phyloP scores from a whole-genome alignment of 805 yeast genomes.

The Saccharomycopsis sp. region DNA sequence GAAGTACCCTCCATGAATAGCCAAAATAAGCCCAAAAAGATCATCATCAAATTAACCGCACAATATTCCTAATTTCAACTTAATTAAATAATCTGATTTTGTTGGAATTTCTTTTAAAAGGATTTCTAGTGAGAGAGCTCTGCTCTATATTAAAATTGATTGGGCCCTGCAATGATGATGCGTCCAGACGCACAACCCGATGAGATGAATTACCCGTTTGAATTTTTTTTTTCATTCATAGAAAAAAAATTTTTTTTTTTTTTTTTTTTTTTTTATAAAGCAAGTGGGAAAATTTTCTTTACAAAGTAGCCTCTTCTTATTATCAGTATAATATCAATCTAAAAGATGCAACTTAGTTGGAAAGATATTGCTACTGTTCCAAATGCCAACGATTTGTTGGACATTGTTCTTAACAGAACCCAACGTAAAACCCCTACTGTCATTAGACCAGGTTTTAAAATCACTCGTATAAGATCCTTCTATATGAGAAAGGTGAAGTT shows the following conservation, averaged over 20 bases:
- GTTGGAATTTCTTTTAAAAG: too few relatives aligned
- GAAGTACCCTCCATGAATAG: too few relatives aligned
- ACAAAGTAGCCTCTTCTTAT: neutral
- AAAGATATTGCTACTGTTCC: conserved; percentile 97
- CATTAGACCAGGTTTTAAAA: conserved; percentile 91
- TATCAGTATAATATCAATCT: neutral
- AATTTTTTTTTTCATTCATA: neutral
- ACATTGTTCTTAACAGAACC: conserved; percentile 92
- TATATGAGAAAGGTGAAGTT: conserved; percentile 97
- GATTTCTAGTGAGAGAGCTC: too few relatives aligned
- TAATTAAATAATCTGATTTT: too few relatives aligned
- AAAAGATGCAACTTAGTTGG: conserved; percentile 90
- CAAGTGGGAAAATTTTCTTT: too few relatives aligned
- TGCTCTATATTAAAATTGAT: too few relatives aligned
- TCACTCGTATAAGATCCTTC: conserved; percentile 92
- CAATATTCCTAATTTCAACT: too few relatives aligned
- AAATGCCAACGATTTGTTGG: conserved; percentile 85
- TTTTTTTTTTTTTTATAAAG: neutral
- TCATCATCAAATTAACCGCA: too few relatives aligned
- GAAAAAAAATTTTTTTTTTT: neutral
- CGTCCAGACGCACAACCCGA: neutral
- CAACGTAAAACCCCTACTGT: conserved; percentile 99
- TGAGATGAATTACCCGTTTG: neutral
- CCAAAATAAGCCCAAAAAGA: too few relatives aligned
- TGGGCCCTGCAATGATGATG: neutral